A percentile compares a stretch with the other conserved stretches of the same genome.
Evolutionary conservation across 2,329 filamentous ascomycete genomes (phyloP).

Genomic region (Aspergillus proliferans): DNA sequence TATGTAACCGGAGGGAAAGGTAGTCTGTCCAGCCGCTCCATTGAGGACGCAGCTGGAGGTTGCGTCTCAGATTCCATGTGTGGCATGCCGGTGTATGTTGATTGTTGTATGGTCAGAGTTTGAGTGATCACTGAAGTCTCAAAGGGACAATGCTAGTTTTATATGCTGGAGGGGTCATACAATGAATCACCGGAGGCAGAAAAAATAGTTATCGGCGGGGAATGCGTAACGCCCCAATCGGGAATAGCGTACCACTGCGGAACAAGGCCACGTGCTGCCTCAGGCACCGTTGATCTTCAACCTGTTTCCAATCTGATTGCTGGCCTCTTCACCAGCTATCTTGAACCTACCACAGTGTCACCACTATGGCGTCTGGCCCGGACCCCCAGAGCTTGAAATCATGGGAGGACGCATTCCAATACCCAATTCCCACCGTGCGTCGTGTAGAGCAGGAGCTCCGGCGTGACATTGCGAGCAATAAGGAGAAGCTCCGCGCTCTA

Average conservation of each 20-base stretch:
- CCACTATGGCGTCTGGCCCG: conserved; percentile 48
- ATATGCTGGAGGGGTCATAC: not conserved
- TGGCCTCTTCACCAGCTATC: conserved; percentile 7
- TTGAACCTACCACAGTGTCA: conserved; percentile 1
- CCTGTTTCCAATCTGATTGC: conserved; percentile 1
- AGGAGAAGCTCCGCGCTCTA: conserved; percentile 59
- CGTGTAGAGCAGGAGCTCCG: conserved; percentile 60
- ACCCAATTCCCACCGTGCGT: conserved; percentile 57
- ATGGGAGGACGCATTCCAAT: conserved; percentile 64
- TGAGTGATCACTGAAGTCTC: not conserved
- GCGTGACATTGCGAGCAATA: conserved; percentile 56
- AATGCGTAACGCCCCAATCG: not conserved
- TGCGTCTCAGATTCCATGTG: conserved; percentile 19
- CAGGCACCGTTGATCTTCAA: conserved; percentile 10
- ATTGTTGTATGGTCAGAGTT: not conserved
- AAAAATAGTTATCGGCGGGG: conserved; percentile 10
- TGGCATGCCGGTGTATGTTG: conserved; percentile 17
- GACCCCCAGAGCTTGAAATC: conserved; percentile 52
- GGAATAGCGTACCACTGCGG: conserved; percentile 5
- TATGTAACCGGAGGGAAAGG: conserved; percentile 78
- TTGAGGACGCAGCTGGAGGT: conserved; percentile 8
- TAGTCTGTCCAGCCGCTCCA: conserved; percentile 33
- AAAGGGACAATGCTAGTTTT: not conserved
- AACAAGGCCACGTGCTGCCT: conserved; percentile 6
- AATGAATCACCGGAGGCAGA: conserved; percentile 2